Evolutionary conservation across 768 basidiomycete genomes (phyloP).

Genomic region (Podaxis sp.): DNA sequence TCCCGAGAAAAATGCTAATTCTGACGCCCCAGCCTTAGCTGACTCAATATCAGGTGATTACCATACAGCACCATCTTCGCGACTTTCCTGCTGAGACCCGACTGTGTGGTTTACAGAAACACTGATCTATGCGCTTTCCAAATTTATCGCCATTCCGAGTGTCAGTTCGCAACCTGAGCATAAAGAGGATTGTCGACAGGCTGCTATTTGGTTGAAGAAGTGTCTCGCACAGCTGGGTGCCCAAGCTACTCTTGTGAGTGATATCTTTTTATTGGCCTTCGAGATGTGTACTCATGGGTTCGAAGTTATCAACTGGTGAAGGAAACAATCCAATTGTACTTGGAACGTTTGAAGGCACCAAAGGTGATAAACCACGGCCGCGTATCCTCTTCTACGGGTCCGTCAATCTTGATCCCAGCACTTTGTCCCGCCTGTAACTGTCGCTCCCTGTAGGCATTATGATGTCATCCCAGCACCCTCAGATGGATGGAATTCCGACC

Average conservation of each 20-base stretch:
- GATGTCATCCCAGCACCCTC: slow-evolving; percentile 87
- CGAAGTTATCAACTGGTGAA: slow-evolving; percentile 73
- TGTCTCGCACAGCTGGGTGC: slow-evolving; percentile 89
- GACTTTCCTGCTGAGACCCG: background rate
- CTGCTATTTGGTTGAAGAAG: slow-evolving; percentile 89
- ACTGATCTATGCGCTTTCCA: slow-evolving; percentile 75
- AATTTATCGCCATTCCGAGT: slow-evolving; percentile 86
- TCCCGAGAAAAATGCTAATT: slow-evolving; percentile 8
- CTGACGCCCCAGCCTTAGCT: background rate
- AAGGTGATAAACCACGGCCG: slow-evolving; percentile 55
- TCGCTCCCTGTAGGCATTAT: slow-evolving; percentile 62
- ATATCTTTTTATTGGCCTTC: background rate
- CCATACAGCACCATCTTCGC: background rate
- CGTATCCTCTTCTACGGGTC: slow-evolving; percentile 91
- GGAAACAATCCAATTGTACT: slow-evolving; percentile 85
- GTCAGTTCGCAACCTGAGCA: slow-evolving; percentile 68
- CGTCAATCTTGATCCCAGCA: slow-evolving; percentile 16
- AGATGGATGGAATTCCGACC: slow-evolving; percentile 79
- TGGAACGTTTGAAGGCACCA: slow-evolving; percentile 78
- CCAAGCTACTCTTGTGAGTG: slow-evolving; percentile 64
- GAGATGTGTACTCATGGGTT: background rate
- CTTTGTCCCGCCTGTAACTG: background rate
- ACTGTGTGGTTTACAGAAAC: slow-evolving; percentile 45
- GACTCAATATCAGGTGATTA: slow-evolving; percentile 25
- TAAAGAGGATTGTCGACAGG: slow-evolving; percentile 89